Base-by-base conservation (phyloP, 148 eudicot species). In the Simmondsia chinensis region DNA sequence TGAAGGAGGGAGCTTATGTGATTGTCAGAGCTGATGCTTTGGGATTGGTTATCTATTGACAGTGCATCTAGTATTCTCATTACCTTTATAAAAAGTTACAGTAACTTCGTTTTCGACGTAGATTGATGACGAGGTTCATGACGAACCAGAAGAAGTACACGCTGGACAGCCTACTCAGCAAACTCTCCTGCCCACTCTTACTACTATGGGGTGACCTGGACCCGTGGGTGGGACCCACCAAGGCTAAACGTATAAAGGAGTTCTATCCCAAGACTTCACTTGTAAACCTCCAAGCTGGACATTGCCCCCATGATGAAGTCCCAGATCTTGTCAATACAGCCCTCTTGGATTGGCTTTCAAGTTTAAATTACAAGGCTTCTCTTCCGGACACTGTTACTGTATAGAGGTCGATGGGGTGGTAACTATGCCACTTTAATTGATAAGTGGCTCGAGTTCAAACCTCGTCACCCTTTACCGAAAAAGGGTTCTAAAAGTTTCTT, bases 291-390 rank as follows among this genome's bases (percentile, higher is more conserved):
- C 86, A 93, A 61, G 99, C 99, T 13, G 99, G 99, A 25, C 99
- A 93, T 69, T 93, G 96, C 51, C 99, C 99, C 2, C 99, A 93
- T 11, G 99, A 93, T 59, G 99, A 93, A 69, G 96, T 93, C 46
- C 99, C 99, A 23, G 96, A 79, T 42, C 83, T 72, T 9, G 99
- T 80, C 33, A 93, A 93, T 38, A 63, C 65, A 42, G 96, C 89
- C 34, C 61, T 93, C 23, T 61, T 86, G 67, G 94, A 93, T 27
- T 93, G 99, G 99, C 63, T 86, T 52, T 70, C 86, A 5, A 72
- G 52, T 53, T 44, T 82, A 39, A 57, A 72, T 39, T 57, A 52
- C 6, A 44, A 64, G 30, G 40, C 56, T 30, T 21, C 79, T 43
- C 24, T 64, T 35, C 52, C 70, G 46, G 50, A 46, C 53, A 41